These are phyloP conservation scores for Bisporella sp. DNA, from an alignment of 2,329 filamentous ascomycete species.

Conservation along the genomic window DNA sequence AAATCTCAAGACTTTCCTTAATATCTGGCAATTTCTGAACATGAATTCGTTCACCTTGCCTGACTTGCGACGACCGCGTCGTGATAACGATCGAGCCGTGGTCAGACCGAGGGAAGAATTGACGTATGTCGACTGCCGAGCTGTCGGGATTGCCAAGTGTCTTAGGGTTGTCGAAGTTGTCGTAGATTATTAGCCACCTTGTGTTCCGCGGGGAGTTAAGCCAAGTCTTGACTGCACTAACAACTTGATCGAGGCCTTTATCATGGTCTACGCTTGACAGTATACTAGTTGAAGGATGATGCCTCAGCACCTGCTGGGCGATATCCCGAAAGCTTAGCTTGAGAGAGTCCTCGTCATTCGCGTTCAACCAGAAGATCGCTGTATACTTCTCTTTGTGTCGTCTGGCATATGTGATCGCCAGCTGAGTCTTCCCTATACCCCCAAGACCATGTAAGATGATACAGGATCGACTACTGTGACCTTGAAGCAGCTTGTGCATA, in stretches of 20 bases:
- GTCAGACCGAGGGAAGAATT: conserved; percentile 7
- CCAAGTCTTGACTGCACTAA: conserved; percentile 12
- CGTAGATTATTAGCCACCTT: conserved; percentile 26
- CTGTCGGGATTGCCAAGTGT: not conserved
- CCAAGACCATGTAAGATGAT: conserved; percentile 34
- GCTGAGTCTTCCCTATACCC: conserved; percentile 39
- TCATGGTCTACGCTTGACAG: conserved; percentile 10
- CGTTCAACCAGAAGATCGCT: conserved; percentile 17
- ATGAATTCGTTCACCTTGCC: not conserved
- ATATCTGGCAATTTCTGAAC: conserved; percentile 10
- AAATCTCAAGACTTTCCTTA: conserved; percentile 15
- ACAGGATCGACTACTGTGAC: conserved; percentile 5
- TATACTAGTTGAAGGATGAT: not conserved
- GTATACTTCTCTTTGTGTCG: conserved; percentile 29
- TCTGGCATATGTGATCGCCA: conserved; percentile 31
- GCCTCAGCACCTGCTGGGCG: not conserved
- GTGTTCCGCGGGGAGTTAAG: conserved; percentile 28
- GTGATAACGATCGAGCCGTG: conserved; percentile 12
- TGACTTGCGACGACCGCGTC: not conserved
- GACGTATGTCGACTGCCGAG: conserved; percentile 4
- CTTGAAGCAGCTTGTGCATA: conserved; percentile 14
- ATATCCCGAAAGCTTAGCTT: not conserved
- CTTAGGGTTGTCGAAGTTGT: conserved; percentile 33
- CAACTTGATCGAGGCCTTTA: too few species aligned
- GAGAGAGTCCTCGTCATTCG: not conserved